Evolutionary conservation across 257 asterid genomes (phyloP), one percentile per base, ranked within the genome.

Genomic region (Solanum ossicruentum): DNA sequence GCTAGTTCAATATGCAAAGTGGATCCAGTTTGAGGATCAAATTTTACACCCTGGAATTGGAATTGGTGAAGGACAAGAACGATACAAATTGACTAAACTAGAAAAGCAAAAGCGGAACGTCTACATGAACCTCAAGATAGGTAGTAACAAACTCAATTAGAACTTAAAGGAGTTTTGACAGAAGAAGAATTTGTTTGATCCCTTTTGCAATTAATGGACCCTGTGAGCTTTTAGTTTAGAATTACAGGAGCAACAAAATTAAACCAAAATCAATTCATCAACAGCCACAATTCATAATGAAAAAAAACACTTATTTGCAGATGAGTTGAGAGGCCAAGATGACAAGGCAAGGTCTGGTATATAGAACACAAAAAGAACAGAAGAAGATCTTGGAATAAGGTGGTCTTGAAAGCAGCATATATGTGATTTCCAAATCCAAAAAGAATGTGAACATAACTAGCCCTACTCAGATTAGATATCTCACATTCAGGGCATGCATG

Each of bases 1-100:
- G 99, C 99, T n/a, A 94, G 90, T 88, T 96, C 98, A 70, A 95
- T 93, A 89, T 97, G 98, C 93, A 96, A 90, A 72, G 92, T 91
- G 83, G 95, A 93, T 84, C 98, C 97, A 85, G 94, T 90, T 89
- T 96, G 98, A 83, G 99, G 99, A 87, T 96, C 99, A 89, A 95
- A 95, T 85, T 93, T 95, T 55, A 92, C 93, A 87, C 98, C 98
- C 98, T 96, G 86, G 49, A 79, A 69, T 75, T 67, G 20, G 80
- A 26, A 52, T 36, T 23, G 18, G 26, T 61, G 54, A 6, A 77
- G 75, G 45, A 57, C 39, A 18, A 55, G 41, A 81, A 49, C 56
- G 8, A 77, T 49, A 15, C 6, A 2, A 21, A 75, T 1, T 23
- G 61, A 13, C 58, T 73, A 73, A 21, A 73, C 58, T 73, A 45